These are phyloP conservation scores for Platanthera zijinensis DNA, from an alignment of 106 monocot genomes.

Conservation along the genomic window DNA sequence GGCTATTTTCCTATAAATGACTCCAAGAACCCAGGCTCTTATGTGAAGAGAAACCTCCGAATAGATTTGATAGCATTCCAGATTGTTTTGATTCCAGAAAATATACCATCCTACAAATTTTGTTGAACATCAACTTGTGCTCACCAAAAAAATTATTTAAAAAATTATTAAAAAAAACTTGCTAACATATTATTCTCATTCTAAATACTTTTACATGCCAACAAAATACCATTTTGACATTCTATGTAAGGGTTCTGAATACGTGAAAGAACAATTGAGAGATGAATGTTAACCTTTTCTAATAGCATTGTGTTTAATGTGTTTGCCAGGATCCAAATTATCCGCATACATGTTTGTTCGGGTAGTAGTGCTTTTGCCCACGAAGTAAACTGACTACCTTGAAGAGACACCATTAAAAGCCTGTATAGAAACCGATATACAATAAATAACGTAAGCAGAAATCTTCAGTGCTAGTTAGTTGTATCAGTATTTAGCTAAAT, in stretches of 20 bases:
- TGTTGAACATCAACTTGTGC: not conserved
- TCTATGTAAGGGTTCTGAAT: not conserved
- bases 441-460: not conserved
- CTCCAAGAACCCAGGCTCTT: too few species aligned
- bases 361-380: slow-evolving; percentile 63
- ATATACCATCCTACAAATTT: not conserved
- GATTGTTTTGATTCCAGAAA: too few species aligned
- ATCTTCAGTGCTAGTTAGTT: not conserved
- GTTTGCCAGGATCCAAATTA: slow-evolving; percentile 84
- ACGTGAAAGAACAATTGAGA: not conserved
- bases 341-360: slow-evolving; percentile 43
- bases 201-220: not conserved
- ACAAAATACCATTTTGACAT: not conserved
- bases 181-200: not conserved
- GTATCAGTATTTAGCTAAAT: not conserved
- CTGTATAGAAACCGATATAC: slow-evolving; percentile 20
- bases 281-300: slow-evolving; percentile 48
- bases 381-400: slow-evolving; percentile 29
- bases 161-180: not conserved
- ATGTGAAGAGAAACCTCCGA: too few species aligned
- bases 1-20: too few species aligned
- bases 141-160: not conserved
- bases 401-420: slow-evolving; percentile 49
- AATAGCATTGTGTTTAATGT: slow-evolving; percentile 62
- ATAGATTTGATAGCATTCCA: too few species aligned